Conservation (phyloP, 176 grass and related monocot genomes). For the Zea mays region DNA sequence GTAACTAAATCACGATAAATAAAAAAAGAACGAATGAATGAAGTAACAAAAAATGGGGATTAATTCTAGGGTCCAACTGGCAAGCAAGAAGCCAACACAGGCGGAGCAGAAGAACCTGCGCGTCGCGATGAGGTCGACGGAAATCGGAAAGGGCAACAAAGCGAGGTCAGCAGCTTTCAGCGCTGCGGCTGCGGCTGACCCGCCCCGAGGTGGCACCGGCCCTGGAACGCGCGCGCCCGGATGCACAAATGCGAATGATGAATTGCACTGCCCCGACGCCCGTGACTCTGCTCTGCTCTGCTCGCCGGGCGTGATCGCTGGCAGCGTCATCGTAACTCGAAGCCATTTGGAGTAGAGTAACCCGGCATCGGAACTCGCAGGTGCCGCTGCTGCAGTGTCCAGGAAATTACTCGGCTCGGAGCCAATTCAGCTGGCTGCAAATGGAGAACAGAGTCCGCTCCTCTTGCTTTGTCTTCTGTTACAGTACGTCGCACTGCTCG, state of each 20-base stretch:
- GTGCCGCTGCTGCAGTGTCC: too few relatives aligned
- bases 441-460: too few relatives aligned
- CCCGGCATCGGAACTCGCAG: neutral
- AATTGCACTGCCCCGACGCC: neutral
- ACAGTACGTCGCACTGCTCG: too few relatives aligned
- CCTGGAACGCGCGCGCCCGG: neutral
- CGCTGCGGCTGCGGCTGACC: neutral
- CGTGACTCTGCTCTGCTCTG: neutral
- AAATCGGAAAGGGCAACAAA: neutral
- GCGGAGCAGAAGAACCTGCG: neutral
- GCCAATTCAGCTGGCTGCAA: too few relatives aligned
- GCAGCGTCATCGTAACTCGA: neutral
- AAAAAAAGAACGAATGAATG: too few relatives aligned
- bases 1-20: too few relatives aligned
- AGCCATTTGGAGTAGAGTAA: neutral
- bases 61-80: too few relatives aligned
- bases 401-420: neutral
- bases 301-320: neutral
- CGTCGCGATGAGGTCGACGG: neutral
- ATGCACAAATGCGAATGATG: neutral
- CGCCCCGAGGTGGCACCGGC: conserved; percentile 1
- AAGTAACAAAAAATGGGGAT: too few relatives aligned
- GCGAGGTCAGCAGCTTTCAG: neutral
- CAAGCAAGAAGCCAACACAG: neutral
- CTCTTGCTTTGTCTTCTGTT: too few relatives aligned